Base-by-base conservation (phyloP, 805 yeast genomes). In the Yarrowia keelungensis region DNA sequence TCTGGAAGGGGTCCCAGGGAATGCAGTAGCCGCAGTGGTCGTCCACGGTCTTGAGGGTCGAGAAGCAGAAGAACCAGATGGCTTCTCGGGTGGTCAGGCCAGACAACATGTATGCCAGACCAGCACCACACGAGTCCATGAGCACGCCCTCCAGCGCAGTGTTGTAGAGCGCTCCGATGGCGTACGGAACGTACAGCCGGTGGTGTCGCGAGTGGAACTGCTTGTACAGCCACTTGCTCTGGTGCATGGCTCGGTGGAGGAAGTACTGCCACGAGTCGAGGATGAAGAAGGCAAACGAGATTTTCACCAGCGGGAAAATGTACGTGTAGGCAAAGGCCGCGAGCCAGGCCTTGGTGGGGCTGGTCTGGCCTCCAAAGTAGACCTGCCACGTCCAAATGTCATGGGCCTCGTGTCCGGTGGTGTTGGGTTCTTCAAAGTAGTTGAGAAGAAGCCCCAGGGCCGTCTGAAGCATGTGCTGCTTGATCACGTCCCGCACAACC, bases 11-110 rank as follows among this genome's bases (percentile, higher is more conserved):
- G 78, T 95, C 99, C 77, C 82, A 90, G 15, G 98, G 98, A 69
- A 95, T 82, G 38, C 93, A 87, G 78, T 94, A 95, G n/a, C 99
- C 99, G 79, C 98, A 95, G 79, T 95, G 99, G 78, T 95, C 99
- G 77, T 95, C 98, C 62, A 95, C 97, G 0, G 99, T 95, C 79
- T 95, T 95, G 85, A 95, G 79, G 1, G 99, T 95, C 15, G 97
- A 91, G 77, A 95, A 91, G 1, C 94, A 87, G 79, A 83, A 95
- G 68, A 95, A 80, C 12, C 89, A 72, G 26, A 90, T 80, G 65
- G 89, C 81, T 79, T 95, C 98, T 69, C 97, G 86, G 59, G 92
- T 90, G 2, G 90, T 80, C 71, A 95, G 81, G 2, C 84, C 82
- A 1, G 90, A 84, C 8, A 86, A 71, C 46, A 90, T 72, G 70